A percentile compares a stretch with the other conserved stretches of the same genome.
phyloP scores from a whole-genome alignment of 768 basidiomycete species.

The Russula abietina region DNA sequence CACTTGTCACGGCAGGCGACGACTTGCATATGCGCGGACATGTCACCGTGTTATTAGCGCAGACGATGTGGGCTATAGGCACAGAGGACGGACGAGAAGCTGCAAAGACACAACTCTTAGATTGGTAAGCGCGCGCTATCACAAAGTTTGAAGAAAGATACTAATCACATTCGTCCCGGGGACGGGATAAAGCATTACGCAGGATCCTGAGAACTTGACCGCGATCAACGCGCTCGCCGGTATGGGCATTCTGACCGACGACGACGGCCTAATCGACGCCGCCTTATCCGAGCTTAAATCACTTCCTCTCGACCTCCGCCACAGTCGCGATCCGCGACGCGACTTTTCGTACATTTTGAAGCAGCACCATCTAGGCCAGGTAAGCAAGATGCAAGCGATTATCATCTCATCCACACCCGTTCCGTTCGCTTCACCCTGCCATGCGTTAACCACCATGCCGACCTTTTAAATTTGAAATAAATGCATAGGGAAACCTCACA shows the following conservation, averaged over 20 bases:
- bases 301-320: conserved; percentile 59
- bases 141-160: background rate
- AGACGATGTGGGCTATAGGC: conserved; percentile 78
- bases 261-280: conserved; percentile 77
- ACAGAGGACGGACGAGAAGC: conserved; percentile 69
- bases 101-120: conserved; percentile 72
- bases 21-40: conserved; percentile 53
- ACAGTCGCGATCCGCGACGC: conserved; percentile 59
- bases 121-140: conserved; percentile 51
- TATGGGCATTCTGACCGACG: conserved; percentile 80
- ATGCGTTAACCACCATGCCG: background rate
- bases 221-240: conserved; percentile 81
- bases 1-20: conserved; percentile 49
- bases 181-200: conserved; percentile 52
- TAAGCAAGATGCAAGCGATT: conserved; percentile 32
- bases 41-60: conserved; percentile 70
- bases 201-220: conserved; percentile 69
- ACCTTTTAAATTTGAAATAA: background rate
- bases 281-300: conserved; percentile 75
- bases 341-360: conserved; percentile 68
- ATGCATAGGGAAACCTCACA: conserved; percentile 39
- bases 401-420: too few relatives aligned
- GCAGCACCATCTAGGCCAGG: conserved; percentile 70
- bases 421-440: background rate
- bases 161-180: conserved; percentile 11